Evolutionary conservation across 2,329 filamentous ascomycete genomes (phyloP), one percentile per base, ranked within the genome.

Genomic region (Dothistroma septosporum): DNA sequence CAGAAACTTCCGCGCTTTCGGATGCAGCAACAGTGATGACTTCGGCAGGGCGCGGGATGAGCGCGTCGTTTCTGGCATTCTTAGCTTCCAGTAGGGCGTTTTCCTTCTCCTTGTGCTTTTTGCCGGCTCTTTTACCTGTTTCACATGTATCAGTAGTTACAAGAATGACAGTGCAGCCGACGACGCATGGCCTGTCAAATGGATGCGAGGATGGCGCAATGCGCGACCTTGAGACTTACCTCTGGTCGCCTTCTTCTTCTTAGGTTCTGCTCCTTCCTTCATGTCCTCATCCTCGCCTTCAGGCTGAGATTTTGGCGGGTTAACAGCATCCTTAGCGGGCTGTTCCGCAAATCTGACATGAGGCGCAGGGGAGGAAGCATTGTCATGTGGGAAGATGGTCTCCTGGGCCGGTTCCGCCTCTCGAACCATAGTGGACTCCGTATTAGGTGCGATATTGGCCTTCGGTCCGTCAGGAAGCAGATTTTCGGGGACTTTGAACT

Each of bases 171-270:
- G 10, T 16, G 33, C 33, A 37, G 37, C 3, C 37, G 16, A 14
- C n/a, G 14, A n/a, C 41, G 14, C 8, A 19, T 28, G 24, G 24
- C 24, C 24, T 28, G 24, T 28, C 24, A 28, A 28, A 28, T 28
- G 24, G 2, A 28, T 28, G 24, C 24, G 24, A 6, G 24, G 24
- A 28, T 28, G 41, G 41, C 41, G n/a, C 8, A 5, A 44, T 19
- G 16, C 14, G n/a, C 11, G 4, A 37, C 35, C 16, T 11, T n/a
- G n/a, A n/a, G 41, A 44, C 41, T 5, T 44, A 44, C 41, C 80
- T 58, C 80, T 71, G 53, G 80, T 79, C 5, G 79, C 79, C 64
- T 80, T 81, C 70, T 79, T 80, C 70, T 81, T 81, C 67, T 76
- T 78, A 0, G 68, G 70, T 28, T 63, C 65, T 12, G 52, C 53